Percentiles rank a stretch among this genome's conserved stretches.
phyloP scores from a whole-genome alignment of 2,329 filamentous ascomycete species.

The Colletotrichum orbiculare region DNA sequence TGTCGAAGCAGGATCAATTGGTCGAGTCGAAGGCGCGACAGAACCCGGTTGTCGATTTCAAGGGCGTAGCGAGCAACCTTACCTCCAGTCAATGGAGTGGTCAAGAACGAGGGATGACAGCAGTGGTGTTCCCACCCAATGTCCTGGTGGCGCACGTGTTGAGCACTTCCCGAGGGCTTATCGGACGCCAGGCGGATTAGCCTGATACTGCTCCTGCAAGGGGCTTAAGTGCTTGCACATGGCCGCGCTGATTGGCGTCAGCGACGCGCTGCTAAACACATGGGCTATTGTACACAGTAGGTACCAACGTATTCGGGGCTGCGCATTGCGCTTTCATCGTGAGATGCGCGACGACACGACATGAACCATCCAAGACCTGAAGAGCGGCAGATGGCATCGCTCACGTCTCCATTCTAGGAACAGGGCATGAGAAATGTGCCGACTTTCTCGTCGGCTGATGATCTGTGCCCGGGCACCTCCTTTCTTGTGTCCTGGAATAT shows the following conservation, averaged over 20 bases:
- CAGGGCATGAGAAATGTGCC: conserved; percentile 1
- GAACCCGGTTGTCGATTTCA: background rate
- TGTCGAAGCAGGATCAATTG: no score
- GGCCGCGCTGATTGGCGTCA: background rate
- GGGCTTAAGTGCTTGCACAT: conserved; percentile 36
- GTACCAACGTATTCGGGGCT: background rate
- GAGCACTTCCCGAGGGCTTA: no score
- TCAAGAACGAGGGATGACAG: background rate
- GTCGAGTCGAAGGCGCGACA: no score
- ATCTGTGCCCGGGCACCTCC: background rate
- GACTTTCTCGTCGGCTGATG: conserved; percentile 3
- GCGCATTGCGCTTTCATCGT: background rate
- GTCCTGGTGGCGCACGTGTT: conserved; percentile 8
- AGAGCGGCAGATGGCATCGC: background rate
- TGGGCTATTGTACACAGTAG: background rate
- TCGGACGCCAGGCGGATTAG: conserved; percentile 11
- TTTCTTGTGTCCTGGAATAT: conserved; percentile 8
- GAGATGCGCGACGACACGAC: conserved; percentile 18
- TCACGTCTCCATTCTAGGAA: conserved; percentile 18
- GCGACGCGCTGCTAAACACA: no score
- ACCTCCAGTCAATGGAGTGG: conserved; percentile 14
- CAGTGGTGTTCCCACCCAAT: conserved; percentile 2
- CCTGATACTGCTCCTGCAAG: conserved; percentile 21
- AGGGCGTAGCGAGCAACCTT: background rate
- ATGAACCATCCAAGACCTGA: conserved; percentile 17